Conservation (phyloP, 805 yeast genomes). For the Suhomyces prunicola region DNA sequence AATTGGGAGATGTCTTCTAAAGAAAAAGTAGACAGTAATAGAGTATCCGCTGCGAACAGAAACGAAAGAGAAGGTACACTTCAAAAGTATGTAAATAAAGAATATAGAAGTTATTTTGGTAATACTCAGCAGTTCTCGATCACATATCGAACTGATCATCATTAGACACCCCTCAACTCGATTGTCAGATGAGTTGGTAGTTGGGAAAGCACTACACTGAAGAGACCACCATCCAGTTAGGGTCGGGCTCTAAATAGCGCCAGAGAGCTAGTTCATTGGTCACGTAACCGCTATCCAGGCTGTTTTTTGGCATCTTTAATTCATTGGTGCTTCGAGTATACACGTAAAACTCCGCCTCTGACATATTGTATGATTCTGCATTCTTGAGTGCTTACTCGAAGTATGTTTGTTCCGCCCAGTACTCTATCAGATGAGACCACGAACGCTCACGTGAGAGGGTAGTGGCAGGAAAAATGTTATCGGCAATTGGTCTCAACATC, state of each 20-base stretch:
- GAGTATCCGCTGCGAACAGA: neutral
- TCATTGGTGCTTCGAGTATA: neutral
- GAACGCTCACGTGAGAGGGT: neutral
- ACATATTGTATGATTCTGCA: neutral
- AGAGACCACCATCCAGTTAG: too few species aligned
- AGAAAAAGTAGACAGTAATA: neutral
- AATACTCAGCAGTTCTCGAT: too few species aligned
- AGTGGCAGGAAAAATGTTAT: neutral
- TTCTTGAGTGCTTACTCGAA: neutral
- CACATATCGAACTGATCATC: too few species aligned
- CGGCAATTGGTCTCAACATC: neutral
- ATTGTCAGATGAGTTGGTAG: too few species aligned
- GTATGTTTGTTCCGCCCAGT: neutral
- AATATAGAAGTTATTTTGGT: neutral
- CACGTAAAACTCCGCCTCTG: neutral
- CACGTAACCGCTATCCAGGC: too few species aligned
- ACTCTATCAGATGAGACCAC: neutral
- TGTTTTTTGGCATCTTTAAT: neutral
- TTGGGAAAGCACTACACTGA: too few species aligned
- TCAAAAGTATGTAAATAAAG: neutral
- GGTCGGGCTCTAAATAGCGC: too few species aligned
- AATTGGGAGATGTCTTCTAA: slow-evolving; percentile 79
- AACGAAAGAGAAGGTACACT: neutral
- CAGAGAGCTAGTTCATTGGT: too few species aligned
- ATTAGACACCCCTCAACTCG: too few species aligned